Base-by-base conservation (phyloP, 192 early-diverging fungal species). In the Podila clonocystis region DNA sequence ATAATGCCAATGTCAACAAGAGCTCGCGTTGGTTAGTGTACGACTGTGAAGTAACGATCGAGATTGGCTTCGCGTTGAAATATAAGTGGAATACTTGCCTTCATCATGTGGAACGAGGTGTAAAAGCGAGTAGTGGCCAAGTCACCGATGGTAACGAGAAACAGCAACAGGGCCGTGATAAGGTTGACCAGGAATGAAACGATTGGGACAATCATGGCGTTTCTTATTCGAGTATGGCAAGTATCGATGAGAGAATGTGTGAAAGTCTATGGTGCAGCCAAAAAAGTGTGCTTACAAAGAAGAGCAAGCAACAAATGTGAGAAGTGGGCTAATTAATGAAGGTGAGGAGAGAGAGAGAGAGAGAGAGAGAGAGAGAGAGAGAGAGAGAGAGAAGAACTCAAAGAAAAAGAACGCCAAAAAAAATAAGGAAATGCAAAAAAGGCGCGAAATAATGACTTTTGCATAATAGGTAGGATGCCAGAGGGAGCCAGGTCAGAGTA, bases 121-220 rank as follows among this genome's bases (percentile, higher is more conserved):
- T 72, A 79, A 41, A 72, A 72, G 2, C 61, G 60, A 24, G 63
- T 50, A 1, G 65, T 57, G 19, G 60, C 33, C 38, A 79, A 55
- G n/a, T 72, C 41, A 33, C 70, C 76, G 36, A 79, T 63, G 65
- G 50, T 63, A 66, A 79, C 65, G 50, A 79, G 31, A 57, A 79
- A 63, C 59, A 79, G 55, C n/a, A 68, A 59, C n/a, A 79, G 19
- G 3, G 66, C 52, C 41, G 61, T 67, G n/a, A 22, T 52, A 8
- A 72, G 38, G 52, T 79, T 79, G 50, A 79, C 45, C 12, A 79
- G 19, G 70, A 68, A 68, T 6, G 76, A 72, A 4, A 79, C 58
- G 12, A 69, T 31, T 6, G 67, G 34, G 4, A 69, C 49, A 34
- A 75, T 69, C 74, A 75, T 74, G 22, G 34, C 20, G 22, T 50